A percentile compares a stretch with the other conserved stretches of the same genome.
phyloP scores from a whole-genome alignment of 192 early-diverging fungal species.

The Entophlyctis luteolus region DNA sequence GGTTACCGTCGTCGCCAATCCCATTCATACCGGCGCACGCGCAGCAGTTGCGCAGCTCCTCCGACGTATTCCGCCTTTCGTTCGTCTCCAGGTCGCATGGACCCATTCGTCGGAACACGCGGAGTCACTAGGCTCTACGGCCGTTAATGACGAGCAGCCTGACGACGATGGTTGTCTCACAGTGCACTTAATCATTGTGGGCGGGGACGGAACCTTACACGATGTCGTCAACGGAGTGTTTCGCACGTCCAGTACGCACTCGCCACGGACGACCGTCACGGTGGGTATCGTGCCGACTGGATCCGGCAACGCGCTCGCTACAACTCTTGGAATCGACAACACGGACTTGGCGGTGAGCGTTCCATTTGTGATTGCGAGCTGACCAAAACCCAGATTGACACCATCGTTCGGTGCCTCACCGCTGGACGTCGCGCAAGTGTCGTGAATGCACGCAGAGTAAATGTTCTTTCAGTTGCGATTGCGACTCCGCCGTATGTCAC shows the following conservation, averaged over 20 bases:
- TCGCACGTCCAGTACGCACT: not conserved
- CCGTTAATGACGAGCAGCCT: too few relatives aligned
- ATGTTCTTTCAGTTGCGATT: not conserved
- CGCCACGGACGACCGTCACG: not conserved
- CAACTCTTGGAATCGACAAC: not conserved
- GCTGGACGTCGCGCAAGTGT: too few relatives aligned
- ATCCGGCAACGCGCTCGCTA: conserved; percentile 32
- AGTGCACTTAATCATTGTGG: not conserved
- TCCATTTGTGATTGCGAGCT: not conserved
- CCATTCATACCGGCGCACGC: too few relatives aligned
- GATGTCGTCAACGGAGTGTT: conserved; percentile 31
- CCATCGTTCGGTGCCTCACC: too few relatives aligned
- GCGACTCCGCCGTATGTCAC: not conserved
- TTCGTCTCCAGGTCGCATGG: too few relatives aligned
- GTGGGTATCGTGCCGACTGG: conserved; percentile 22
- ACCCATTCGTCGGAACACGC: too few relatives aligned
- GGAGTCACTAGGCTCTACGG: too few relatives aligned
- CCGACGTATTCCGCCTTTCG: too few relatives aligned
- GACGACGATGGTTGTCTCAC: not conserved
- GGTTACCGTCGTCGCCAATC: too few relatives aligned
- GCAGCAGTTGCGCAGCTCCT: too few relatives aligned
- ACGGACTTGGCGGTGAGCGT: conserved; percentile 18
- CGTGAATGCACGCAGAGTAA: too few relatives aligned
- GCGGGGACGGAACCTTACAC: conserved; percentile 35
- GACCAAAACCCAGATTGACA: too few relatives aligned